Evolutionary conservation across 805 yeast genomes (phyloP), one percentile per base, ranked within the genome.

Genomic region (Candida qinlingensis): DNA sequence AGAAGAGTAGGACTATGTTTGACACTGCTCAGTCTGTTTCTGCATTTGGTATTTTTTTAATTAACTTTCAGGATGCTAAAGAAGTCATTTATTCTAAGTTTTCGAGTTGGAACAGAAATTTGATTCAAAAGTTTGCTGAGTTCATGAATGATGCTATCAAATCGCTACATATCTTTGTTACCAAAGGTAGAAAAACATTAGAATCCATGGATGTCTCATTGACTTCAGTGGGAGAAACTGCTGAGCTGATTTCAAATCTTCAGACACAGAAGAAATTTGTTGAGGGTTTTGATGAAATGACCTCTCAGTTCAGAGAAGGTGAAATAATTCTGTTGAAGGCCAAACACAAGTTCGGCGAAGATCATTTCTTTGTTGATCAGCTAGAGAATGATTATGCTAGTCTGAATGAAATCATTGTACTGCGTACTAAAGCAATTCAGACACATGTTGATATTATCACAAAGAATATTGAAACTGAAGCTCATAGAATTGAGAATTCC

Each of bases 361-460:
- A 74, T 30, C 84, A 90, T 85, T 52, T 82, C 1, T 78, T 69
- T 59, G 69, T 68, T 42, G 94, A 85, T 38, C 95, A 87, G 54
- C 48, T 87, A 0, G 80, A 77, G 11, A 70, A 68, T 44, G 80
- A 77, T 46, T 60, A 72, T 46, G 56, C 66, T 1, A 68, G 79
- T 2, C 58, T 82, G 33, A 45, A 54, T 1, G 70, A 76, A 36
- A 60, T 77, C 9, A 45, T 75, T 39, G 52, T 53, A 4, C 55
- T 60, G 37, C 69, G 77, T 54, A 59, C 64, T 8, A 52, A 47
- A 1, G 52, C 69, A 3, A 66, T 86, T 7, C 65, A 70, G 7
- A 66, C 68, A 0, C 73, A 79, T 46, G 51, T 63, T 7, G 76
- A 73, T n/a, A 53, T 68, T 0, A 69, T 81, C 11, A 50, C 67